These are phyloP conservation scores for Nigrograna mackinnonii DNA, from an alignment of 2,329 filamentous ascomycete genomes.

Conservation along the genomic window DNA sequence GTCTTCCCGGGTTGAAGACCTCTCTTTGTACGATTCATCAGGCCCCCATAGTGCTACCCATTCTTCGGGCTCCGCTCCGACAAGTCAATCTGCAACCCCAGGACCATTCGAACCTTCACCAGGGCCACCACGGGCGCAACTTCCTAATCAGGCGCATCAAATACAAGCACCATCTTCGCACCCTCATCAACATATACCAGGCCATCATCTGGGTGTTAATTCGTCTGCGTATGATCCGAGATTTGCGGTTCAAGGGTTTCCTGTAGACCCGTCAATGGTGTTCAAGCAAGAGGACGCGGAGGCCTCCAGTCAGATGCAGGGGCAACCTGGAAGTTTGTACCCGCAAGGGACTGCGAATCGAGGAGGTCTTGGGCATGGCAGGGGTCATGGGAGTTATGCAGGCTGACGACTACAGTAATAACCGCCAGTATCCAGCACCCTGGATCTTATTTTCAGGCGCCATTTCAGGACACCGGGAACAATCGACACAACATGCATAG, in stretches of 20 bases:
- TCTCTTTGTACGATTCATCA: slow-evolving; percentile 37
- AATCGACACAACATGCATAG: too few relatives aligned
- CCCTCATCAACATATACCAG: slow-evolving; percentile 29
- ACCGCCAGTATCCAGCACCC: too few relatives aligned
- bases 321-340: slow-evolving; percentile 12
- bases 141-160: slow-evolving; percentile 21
- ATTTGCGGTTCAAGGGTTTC: slow-evolving; percentile 34
- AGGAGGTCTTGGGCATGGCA: slow-evolving; percentile 14
- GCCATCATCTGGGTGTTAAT: slow-evolving; percentile 33
- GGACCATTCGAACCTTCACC: slow-evolving; percentile 35
- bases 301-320: slow-evolving; percentile 13
- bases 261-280: slow-evolving; percentile 38
- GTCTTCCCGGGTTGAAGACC: slow-evolving; percentile 36
- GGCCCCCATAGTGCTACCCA: slow-evolving; percentile 31
- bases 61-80: slow-evolving; percentile 32
- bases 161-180: slow-evolving; percentile 30
- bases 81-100: slow-evolving; percentile 37
- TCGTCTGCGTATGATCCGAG: slow-evolving; percentile 35
- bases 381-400: slow-evolving; percentile 15
- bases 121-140: slow-evolving; percentile 11
- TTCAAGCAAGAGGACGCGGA: slow-evolving; percentile 28
- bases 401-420: slow-evolving; percentile 16
- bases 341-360: slow-evolving; percentile 9
- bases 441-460: too few relatives aligned
- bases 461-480: too few relatives aligned